Evolutionary conservation across 305 asterid species (phyloP).

Genomic region (Nicotiana rustica): DNA sequence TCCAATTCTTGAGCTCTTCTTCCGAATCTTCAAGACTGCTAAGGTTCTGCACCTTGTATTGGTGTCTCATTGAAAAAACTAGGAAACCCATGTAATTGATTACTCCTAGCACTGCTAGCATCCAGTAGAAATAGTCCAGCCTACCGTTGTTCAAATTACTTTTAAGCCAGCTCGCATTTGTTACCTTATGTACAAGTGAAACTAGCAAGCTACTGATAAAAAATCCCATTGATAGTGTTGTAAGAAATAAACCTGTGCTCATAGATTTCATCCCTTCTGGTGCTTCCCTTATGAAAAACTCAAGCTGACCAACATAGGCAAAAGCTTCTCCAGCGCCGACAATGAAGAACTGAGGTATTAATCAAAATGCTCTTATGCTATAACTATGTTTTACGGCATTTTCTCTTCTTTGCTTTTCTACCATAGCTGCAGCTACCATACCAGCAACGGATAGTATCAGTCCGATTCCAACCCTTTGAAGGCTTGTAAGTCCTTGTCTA

Average conservation of each 20-base stretch:
- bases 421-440: slow-evolving; percentile 72
- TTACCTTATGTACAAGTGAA: slow-evolving; percentile 59
- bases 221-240: slow-evolving; percentile 83
- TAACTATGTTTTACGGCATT: slow-evolving; percentile 1
- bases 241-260: slow-evolving; percentile 80
- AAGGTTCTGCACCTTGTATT: slow-evolving; percentile 67
- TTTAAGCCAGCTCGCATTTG: slow-evolving; percentile 62
- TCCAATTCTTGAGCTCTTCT: slow-evolving; percentile 48
- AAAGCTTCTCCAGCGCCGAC: slow-evolving; percentile 93
- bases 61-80: slow-evolving; percentile 65
- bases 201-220: slow-evolving; percentile 81
- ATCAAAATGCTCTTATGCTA: slow-evolving; percentile 72
- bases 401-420: slow-evolving; percentile 61
- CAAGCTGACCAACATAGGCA: slow-evolving; percentile 88
- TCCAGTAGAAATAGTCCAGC: slow-evolving; percentile 77
- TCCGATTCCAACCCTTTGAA: slow-evolving; percentile 83
- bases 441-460: slow-evolving; percentile 68
- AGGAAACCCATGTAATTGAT: slow-evolving; percentile 62
- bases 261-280: slow-evolving; percentile 91
- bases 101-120: slow-evolving; percentile 74
- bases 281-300: slow-evolving; percentile 82
- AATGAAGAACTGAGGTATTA: slow-evolving; percentile 76
- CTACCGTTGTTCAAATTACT: slow-evolving; percentile 63
- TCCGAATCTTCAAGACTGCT: slow-evolving; percentile 38
- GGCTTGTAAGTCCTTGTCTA: slow-evolving; percentile 69